Conservation (phyloP, 2,329 filamentous ascomycete species). For the Beauveria caledonica region DNA sequence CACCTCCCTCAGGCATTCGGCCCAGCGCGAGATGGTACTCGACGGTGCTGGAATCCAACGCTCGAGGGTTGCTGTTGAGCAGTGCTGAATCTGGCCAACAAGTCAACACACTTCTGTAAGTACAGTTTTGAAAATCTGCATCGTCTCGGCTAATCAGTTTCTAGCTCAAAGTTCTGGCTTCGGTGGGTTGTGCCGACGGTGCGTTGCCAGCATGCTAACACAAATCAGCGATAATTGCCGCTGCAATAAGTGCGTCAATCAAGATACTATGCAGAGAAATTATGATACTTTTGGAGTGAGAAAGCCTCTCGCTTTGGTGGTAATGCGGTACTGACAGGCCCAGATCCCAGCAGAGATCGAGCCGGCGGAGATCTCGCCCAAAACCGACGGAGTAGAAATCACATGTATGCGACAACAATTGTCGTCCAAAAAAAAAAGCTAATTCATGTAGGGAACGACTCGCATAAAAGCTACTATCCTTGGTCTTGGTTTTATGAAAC, state of each 20-base stretch:
- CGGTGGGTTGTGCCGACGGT: not conserved
- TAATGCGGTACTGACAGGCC: not conserved
- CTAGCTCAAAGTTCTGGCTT: constrained; percentile 10
- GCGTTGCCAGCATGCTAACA: not conserved
- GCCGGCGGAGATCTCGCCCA: constrained; percentile 21
- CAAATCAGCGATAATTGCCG: constrained; percentile 33
- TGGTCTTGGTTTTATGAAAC: constrained; percentile 40
- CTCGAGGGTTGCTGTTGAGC: not conserved
- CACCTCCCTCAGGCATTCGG: not conserved
- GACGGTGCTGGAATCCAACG: constrained; percentile 1
- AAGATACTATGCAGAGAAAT: constrained; percentile 33
- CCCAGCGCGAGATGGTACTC: not conserved
- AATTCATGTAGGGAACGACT: constrained; percentile 53
- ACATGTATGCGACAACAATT: constrained; percentile 21
- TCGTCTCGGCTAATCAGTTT: not conserved
- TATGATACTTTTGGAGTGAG: constrained; percentile 33
- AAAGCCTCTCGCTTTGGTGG: not conserved
- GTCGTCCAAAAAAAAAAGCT: constrained; percentile 5
- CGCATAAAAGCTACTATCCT: constrained; percentile 59
- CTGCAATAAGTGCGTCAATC: constrained; percentile 33
- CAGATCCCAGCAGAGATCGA: constrained; percentile 27
- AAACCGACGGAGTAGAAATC: constrained; percentile 24
- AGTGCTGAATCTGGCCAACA: not conserved
- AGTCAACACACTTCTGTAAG: constrained; percentile 11
- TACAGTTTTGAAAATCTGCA: not conserved